Evolutionary conservation across 2,329 filamentous ascomycete genomes (phyloP).

Genomic region (Didymella keratinophila): DNA sequence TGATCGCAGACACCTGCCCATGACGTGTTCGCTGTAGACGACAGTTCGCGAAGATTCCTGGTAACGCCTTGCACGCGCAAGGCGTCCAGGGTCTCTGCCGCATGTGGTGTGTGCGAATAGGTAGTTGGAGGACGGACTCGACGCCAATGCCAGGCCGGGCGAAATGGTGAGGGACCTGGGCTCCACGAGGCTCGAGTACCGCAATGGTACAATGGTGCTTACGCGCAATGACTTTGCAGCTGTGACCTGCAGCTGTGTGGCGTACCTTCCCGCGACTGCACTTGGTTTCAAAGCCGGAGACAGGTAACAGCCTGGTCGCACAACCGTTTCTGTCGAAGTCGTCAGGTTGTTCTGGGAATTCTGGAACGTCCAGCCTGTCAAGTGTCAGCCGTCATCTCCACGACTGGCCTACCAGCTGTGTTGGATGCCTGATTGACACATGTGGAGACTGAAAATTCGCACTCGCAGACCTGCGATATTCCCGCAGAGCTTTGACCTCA

Average conservation of each 20-base stretch:
- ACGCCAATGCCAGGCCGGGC: background rate
- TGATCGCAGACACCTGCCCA: background rate
- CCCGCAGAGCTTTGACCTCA: constrained; percentile 17
- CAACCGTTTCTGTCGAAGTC: background rate
- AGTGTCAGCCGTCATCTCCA: constrained; percentile 9
- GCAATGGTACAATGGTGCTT: background rate
- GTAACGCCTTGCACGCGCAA: constrained; percentile 1
- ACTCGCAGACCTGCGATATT: background rate
- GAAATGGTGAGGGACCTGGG: background rate
- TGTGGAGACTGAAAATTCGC: constrained; percentile 3
- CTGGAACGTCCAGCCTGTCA: constrained; percentile 11
- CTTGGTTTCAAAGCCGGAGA: constrained; percentile 3
- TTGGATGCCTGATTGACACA: constrained; percentile 1
- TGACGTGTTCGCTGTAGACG: background rate
- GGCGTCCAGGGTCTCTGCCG: background rate
- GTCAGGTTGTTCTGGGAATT: background rate
- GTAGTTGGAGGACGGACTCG: background rate
- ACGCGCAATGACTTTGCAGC: constrained; percentile 3
- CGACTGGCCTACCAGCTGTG: background rate
- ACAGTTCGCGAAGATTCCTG: background rate
- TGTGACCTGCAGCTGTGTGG: constrained; percentile 7
- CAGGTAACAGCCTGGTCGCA: background rate
- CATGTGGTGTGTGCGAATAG: background rate
- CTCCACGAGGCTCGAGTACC: background rate
- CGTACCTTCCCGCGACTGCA: constrained; percentile 7